Percentiles rank a stretch among this genome's conserved stretches.
These are phyloP conservation scores for Fistulina hepatica DNA, from an alignment of 1,284 basidiomycete genomes.

Conservation along the genomic window DNA sequence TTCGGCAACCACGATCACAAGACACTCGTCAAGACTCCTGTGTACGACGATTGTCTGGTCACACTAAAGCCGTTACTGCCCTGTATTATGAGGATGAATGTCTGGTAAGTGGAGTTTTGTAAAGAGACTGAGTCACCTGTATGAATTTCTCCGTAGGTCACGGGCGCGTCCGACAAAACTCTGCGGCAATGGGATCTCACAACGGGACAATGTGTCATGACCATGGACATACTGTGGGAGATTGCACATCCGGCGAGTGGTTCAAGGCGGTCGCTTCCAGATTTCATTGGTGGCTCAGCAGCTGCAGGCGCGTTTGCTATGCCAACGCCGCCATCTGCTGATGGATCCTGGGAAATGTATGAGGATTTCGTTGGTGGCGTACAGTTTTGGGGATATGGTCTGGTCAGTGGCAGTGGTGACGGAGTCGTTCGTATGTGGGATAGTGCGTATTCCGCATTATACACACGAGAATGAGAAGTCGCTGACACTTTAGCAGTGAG, in stretches of 20 bases:
- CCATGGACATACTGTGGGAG: constrained; percentile 99
- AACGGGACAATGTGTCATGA: constrained; percentile 96
- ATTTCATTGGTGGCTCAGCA: constrained; percentile 44
- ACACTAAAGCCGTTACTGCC: constrained; percentile 85
- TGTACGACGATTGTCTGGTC: constrained; percentile 76
- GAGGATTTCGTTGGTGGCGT: constrained; percentile 96
- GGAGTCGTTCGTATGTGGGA: constrained; percentile 99
- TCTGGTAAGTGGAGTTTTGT: constrained; percentile 43
- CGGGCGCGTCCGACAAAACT: constrained; percentile 97
- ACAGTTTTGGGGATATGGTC: constrained; percentile 98
- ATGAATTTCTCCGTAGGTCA: constrained; percentile 48
- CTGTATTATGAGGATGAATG: constrained; percentile 94
- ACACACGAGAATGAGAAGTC: background rate
- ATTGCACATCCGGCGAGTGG: constrained; percentile 69
- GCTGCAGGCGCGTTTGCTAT: constrained; percentile 64
- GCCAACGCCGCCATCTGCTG: constrained; percentile 78
- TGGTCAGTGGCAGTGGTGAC: constrained; percentile 94
- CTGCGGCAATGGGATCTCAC: constrained; percentile 96
- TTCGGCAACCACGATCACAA: constrained; percentile 1
- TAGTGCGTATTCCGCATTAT: constrained; percentile 43
- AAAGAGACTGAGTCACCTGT: constrained; percentile 1
- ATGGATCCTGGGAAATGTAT: constrained; percentile 92
- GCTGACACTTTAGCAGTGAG: constrained; percentile 54
- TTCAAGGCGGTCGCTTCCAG: too few relatives aligned
- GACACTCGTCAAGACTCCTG: constrained; percentile 36